Percentiles rank a stretch among this genome's conserved stretches.
phyloP scores from a whole-genome alignment of 257 asterid genomes.

The Ballota nigra region DNA sequence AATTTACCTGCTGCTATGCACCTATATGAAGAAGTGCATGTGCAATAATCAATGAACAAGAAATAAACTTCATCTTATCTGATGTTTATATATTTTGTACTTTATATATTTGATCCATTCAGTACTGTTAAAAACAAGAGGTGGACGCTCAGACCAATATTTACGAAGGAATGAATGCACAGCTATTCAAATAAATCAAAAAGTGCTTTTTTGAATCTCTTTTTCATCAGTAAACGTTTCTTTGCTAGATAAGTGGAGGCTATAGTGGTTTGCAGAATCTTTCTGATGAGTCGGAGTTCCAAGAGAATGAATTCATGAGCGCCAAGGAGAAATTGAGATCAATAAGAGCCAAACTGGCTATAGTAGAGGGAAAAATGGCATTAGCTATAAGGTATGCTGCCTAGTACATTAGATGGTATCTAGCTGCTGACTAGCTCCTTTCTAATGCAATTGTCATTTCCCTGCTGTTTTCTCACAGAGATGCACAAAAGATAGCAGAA shows the following conservation, averaged over 20 bases:
- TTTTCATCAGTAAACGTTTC: constrained; percentile 2
- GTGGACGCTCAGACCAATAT: neutral
- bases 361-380: constrained; percentile 80
- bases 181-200: neutral
- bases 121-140: neutral
- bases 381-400: constrained; percentile 52
- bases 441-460: neutral
- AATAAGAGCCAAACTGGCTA: constrained; percentile 68
- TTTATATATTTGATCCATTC: neutral
- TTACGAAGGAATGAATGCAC: no score
- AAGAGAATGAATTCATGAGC: constrained; percentile 69
- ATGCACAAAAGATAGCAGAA: constrained; percentile 50
- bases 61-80: neutral
- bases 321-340: constrained; percentile 66
- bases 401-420: constrained; percentile 12
- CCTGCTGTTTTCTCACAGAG: constrained; percentile 43
- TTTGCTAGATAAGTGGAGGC: constrained; percentile 46
- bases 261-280: constrained; percentile 45
- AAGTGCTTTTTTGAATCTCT: neutral
- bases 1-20: constrained; percentile 3
- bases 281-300: constrained; percentile 81
- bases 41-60: neutral
- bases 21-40: neutral
- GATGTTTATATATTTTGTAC: neutral
- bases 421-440: neutral